phyloP scores from a whole-genome alignment of 2,329 filamentous ascomycete species.

The Exutisphaerella laricina region DNA sequence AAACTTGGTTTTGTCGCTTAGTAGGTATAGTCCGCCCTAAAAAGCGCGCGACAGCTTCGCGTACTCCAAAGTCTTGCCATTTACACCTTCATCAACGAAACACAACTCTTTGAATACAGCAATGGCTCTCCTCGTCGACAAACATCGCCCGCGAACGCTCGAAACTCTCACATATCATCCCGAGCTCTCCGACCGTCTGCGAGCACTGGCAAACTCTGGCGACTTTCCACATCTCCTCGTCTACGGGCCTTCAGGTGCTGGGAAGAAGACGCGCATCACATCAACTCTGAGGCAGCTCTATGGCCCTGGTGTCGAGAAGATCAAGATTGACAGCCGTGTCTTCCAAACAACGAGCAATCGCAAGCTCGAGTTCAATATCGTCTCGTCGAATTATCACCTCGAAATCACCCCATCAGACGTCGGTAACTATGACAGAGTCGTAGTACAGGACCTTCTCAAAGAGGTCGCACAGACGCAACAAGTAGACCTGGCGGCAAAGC shows the following conservation, averaged over 20 bases:
- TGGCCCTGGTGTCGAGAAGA: conserved; percentile 96
- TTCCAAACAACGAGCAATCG: conserved; percentile 92
- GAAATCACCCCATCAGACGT: conserved; percentile 98
- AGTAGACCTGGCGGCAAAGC: conserved; percentile 85
- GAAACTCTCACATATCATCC: conserved; percentile 79
- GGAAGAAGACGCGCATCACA: conserved; percentile 96
- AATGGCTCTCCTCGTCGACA: conserved; percentile 63
- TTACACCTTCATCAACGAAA: neutral
- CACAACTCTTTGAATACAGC: conserved; percentile 2
- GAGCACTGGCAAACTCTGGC: conserved; percentile 85
- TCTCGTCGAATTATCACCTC: conserved; percentile 93
- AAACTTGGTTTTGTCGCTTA: too few relatives aligned
- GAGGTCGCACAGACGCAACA: conserved; percentile 99
- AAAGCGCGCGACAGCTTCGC: neutral
- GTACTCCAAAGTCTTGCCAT: neutral
- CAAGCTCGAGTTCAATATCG: conserved; percentile 99
- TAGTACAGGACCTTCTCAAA: conserved; percentile 91
- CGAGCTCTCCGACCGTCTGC: conserved; percentile 79
- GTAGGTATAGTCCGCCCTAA: neutral
- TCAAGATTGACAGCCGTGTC: conserved; percentile 96
- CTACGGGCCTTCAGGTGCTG: conserved; percentile 92
- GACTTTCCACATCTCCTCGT: conserved; percentile 98
- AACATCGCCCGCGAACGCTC: conserved; percentile 64
- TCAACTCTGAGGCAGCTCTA: conserved; percentile 93
- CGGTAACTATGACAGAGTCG: conserved; percentile 91